phyloP scores from a whole-genome alignment of 2,329 filamentous ascomycete genomes.

The Venturia carpophila region DNA sequence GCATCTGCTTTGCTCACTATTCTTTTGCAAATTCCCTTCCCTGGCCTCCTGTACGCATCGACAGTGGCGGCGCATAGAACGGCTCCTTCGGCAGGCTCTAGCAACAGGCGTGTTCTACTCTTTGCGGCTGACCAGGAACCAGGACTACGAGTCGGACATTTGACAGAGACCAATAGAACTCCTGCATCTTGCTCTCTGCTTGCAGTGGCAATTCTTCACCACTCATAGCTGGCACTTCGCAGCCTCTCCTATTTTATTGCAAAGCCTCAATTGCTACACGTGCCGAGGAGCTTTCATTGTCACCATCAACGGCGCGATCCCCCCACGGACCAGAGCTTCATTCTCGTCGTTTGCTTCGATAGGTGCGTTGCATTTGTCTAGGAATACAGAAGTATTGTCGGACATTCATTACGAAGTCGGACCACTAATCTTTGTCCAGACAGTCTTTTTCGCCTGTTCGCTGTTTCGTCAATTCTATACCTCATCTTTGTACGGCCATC shows the following conservation, averaged over 20 bases:
- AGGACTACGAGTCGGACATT: conserved; percentile 12
- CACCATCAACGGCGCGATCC: background rate
- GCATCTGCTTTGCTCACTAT: background rate
- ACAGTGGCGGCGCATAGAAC: background rate
- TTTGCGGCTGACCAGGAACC: conserved; percentile 12
- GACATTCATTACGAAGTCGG: background rate
- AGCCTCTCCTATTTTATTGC: background rate
- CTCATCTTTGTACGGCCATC: background rate
- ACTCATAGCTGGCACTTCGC: background rate
- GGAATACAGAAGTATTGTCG: background rate
- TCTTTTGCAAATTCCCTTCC: background rate
- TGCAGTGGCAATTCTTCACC: background rate
- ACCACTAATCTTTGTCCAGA: background rate
- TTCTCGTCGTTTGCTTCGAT: background rate
- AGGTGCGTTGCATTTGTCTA: background rate
- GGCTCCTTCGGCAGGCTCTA: conserved; percentile 7
- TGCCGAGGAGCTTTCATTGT: background rate
- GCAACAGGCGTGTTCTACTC: background rate
- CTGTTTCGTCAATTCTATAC: background rate
- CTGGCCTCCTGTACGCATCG: background rate
- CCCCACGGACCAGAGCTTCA: background rate
- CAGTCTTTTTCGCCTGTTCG: background rate
- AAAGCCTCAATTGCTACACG: background rate
- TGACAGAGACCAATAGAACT: conserved; percentile 1
- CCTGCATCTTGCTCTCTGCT: background rate